Base-by-base conservation (phyloP, 177 flowering plant genomes). In the Tripterygium wilfordii region DNA sequence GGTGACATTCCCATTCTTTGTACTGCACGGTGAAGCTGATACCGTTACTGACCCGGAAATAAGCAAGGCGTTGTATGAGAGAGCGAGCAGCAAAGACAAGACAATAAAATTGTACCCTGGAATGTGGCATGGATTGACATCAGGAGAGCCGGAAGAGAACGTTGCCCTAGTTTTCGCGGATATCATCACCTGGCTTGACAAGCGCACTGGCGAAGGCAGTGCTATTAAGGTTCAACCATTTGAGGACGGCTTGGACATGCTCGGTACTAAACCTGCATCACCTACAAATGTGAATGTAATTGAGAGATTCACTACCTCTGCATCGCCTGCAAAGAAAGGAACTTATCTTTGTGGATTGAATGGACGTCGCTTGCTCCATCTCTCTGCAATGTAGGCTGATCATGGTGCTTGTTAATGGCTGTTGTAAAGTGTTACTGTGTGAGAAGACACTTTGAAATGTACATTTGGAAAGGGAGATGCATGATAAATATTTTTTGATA, bases 91-190 rank as follows among this genome's bases (percentile, higher is more conserved):
- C 54, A 33, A 6, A 1, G 99, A 94, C 83, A 89, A 89, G 75
- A 81, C 86, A 40, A 62, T 87, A 14, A 87, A 77, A 50, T 39
- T 89, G 33, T 94, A 94, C 56, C 80, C 88, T 0, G 97, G 80
- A 40, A 89, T 94, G 99, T 94, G 99, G 96, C 99, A 94, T 28
- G 90, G 68, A 7, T 63, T 94, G 42, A 89, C 97, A 4, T 63
- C 79, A 0, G 99, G 97, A 1, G 97, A 94, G 57, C 92, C 97
- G 0, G 92, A 86, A 33, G 54, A 72, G 19, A 87, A 87, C 49
- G 51, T 89, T 0, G 88, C 82, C 53, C 68, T 66, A 0, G 99
- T 90, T 2, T 94, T 90, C 32, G 43, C 67, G 0, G 96, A 94
- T 58, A 87, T 94, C 45, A 56, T 76, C 25, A 46, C 64, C 1